A percentile compares a stretch with the other conserved stretches of the same genome.
phyloP scores from a whole-genome alignment of 306 rosid species.

The Oemleria cerasiformis region DNA sequence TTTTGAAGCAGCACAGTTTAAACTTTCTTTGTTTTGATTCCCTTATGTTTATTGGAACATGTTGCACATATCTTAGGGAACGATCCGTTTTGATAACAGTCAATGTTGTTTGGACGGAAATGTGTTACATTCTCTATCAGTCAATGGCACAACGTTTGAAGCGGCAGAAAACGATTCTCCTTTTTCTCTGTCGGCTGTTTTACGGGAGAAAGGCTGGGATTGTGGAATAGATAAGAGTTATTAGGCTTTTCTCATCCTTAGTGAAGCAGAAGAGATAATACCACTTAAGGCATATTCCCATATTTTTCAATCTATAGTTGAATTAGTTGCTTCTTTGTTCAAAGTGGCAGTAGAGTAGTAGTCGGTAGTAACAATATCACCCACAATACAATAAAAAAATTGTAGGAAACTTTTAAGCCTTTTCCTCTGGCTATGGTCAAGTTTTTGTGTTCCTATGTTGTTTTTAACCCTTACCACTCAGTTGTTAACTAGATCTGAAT shows the following conservation, averaged over 20 bases:
- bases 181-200: background rate
- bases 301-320: background rate
- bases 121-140: background rate
- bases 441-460: background rate
- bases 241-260: background rate
- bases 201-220: background rate
- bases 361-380: background rate
- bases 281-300: background rate
- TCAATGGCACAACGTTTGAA: background rate
- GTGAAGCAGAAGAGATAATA: background rate
- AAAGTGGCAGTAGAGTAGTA: background rate
- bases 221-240: background rate
- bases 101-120: background rate
- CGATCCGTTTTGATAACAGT: background rate
- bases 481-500: slow-evolving; percentile 13
- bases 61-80: background rate
- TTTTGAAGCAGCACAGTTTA: background rate
- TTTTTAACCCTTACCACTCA: background rate
- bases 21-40: background rate
- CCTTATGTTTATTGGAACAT: background rate
- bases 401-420: background rate
- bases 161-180: background rate
- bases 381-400: background rate
- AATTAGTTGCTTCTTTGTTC: background rate
- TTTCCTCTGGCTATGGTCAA: slow-evolving; percentile 1